Percentiles rank a stretch among this genome's conserved stretches.
These are phyloP conservation scores for Termitomyces sp. DNA, from an alignment of 768 basidiomycete genomes.

Conservation along the genomic window DNA sequence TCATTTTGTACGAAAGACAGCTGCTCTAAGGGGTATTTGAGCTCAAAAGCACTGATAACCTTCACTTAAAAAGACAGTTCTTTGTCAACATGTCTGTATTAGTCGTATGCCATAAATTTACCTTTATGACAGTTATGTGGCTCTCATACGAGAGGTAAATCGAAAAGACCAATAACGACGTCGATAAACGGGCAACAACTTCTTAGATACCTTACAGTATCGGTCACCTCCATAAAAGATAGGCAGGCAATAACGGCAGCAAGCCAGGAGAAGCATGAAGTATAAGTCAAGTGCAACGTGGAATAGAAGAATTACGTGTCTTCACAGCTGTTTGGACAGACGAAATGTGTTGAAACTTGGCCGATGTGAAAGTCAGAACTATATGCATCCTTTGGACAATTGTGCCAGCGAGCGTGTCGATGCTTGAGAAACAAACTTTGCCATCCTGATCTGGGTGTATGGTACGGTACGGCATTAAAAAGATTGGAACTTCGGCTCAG, in stretches of 20 bases:
- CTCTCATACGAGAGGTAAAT: not conserved
- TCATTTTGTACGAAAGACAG: not conserved
- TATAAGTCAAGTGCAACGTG: not conserved
- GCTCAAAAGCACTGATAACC: not conserved
- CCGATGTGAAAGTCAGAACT: not conserved
- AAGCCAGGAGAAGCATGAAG: no score
- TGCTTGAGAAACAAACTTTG: not conserved
- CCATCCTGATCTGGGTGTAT: not conserved
- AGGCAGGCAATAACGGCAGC: not conserved
- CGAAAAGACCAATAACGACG: not conserved
- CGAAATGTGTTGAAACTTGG: not conserved
- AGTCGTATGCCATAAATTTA: not conserved
- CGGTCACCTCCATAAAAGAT: not conserved
- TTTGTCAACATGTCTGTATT: not conserved
- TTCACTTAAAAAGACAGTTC: not conserved
- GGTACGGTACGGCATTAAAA: not conserved
- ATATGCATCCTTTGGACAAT: not conserved
- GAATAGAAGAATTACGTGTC: not conserved
- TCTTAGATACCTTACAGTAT: not conserved
- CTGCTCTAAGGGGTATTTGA: not conserved
- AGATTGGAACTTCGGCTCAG: not conserved
- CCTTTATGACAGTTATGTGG: not conserved
- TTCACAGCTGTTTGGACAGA: not conserved
- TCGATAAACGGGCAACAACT: not conserved
- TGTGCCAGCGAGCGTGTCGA: not conserved